These are phyloP conservation scores for Saussurea involucrata DNA, from an alignment of 129 eudicot genomes.

Conservation along the genomic window DNA sequence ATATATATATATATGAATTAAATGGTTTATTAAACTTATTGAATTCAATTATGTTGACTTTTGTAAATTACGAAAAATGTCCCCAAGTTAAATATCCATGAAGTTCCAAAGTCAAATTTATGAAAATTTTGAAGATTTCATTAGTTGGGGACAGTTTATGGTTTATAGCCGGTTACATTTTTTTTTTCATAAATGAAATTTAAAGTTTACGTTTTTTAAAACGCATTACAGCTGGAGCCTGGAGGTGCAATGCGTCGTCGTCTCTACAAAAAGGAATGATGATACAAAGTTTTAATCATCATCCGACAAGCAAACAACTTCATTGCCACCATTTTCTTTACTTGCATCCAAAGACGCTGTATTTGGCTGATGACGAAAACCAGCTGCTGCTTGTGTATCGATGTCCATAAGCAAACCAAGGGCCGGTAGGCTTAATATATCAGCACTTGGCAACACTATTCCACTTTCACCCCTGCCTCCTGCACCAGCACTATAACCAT, in stretches of 20 bases:
- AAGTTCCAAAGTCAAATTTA: too few species aligned
- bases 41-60: too few species aligned
- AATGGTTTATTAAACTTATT: background rate
- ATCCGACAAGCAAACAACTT: conserved; percentile 70
- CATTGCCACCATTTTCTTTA: conserved; percentile 22
- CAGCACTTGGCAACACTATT: conserved; percentile 6
- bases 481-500: conserved; percentile 6
- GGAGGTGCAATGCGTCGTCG: background rate
- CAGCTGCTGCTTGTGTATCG: conserved; percentile 24
- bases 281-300: conserved; percentile 37
- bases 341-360: conserved; percentile 12
- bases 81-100: too few species aligned
- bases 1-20: background rate
- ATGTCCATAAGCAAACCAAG: conserved; percentile 36
- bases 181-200: too few species aligned
- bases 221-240: background rate
- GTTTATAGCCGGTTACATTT: too few species aligned
- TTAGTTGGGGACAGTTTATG: too few species aligned
- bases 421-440: conserved; percentile 17
- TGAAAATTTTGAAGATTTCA: too few species aligned
- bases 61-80: too few species aligned
- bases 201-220: too few species aligned
- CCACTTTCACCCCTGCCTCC: conserved; percentile 4
- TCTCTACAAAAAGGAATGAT: background rate
- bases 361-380: conserved; percentile 1